These are phyloP conservation scores for Chytriomyces sp. DNA, from an alignment of 192 early-diverging fungal species.

Conservation along the genomic window DNA sequence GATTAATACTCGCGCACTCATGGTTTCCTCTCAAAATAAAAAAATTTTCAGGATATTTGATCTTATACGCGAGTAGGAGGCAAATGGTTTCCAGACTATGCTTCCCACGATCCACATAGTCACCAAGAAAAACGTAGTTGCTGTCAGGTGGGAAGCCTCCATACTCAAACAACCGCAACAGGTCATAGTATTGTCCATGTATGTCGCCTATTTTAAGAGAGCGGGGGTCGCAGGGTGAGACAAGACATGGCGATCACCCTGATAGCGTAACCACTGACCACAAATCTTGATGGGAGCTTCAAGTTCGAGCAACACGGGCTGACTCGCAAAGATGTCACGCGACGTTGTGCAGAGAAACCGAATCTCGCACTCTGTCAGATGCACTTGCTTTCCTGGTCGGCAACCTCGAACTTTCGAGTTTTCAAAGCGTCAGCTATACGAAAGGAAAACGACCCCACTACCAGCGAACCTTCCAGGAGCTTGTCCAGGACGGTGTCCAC, in stretches of 20 bases:
- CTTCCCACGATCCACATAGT: conserved; percentile 97
- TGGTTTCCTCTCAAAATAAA: conserved; percentile 99
- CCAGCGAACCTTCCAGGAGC: conserved; percentile 75
- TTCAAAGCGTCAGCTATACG: neutral
- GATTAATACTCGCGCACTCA: conserved; percentile 95
- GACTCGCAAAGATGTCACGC: conserved; percentile 86
- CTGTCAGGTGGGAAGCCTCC: conserved; percentile 95
- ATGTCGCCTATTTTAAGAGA: conserved; percentile 60
- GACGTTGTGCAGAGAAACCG: conserved; percentile 83
- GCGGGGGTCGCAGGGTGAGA: neutral
- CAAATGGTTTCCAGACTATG: conserved; percentile 98
- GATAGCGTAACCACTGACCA: conserved; percentile 58
- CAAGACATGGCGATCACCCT: too few species aligned
- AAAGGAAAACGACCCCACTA: neutral
- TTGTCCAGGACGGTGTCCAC: conserved; percentile 81
- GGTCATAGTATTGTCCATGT: conserved; percentile 97
- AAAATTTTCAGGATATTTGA: conserved; percentile 99
- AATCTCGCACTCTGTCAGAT: conserved; percentile 85
- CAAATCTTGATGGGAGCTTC: conserved; percentile 95
- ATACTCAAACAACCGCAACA: conserved; percentile 92
- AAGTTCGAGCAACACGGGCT: conserved; percentile 85
- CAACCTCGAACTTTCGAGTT: conserved; percentile 75
- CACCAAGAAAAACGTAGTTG: conserved; percentile 96
- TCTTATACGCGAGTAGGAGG: conserved; percentile 94
- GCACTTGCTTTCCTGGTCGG: conserved; percentile 90